Evolutionary conservation across 768 basidiomycete species (phyloP).

Genomic region (Termitomyces sp.): DNA sequence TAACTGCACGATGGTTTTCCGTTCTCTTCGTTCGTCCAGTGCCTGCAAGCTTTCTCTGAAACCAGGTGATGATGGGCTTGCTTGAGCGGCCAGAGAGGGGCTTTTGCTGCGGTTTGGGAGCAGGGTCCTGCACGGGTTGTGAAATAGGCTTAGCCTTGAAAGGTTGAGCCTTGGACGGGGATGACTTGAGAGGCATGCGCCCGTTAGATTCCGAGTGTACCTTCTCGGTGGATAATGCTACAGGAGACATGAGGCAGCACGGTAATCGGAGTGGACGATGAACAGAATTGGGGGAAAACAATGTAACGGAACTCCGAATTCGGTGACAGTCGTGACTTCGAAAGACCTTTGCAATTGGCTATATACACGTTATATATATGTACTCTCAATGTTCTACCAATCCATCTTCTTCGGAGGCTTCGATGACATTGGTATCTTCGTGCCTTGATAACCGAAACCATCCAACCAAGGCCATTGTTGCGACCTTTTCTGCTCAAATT

Average conservation of each 20-base stretch:
- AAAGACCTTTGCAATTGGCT: neutral
- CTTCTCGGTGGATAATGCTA: constrained; percentile 3
- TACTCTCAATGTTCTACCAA: constrained; percentile 45
- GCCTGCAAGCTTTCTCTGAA: constrained; percentile 80
- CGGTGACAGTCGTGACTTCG: neutral
- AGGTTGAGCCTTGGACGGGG: constrained; percentile 18
- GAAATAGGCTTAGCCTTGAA: constrained; percentile 11
- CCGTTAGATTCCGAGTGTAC: constrained; percentile 11
- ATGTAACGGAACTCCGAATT: neutral
- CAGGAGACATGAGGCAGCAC: constrained; percentile 4
- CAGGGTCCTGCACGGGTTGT: constrained; percentile 9
- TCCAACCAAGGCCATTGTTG: constrained; percentile 93
- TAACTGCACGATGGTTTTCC: constrained; percentile 27
- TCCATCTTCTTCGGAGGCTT: constrained; percentile 55
- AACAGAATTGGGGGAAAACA: neutral
- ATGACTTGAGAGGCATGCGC: constrained; percentile 11
- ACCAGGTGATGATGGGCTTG: constrained; percentile 87
- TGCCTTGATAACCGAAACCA: constrained; percentile 85
- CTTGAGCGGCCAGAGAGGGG: constrained; percentile 66
- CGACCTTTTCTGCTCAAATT: constrained; percentile 77
- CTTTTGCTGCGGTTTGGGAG: constrained; percentile 43
- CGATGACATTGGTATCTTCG: constrained; percentile 55
- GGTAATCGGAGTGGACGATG: neutral
- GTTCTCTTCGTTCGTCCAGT: constrained; percentile 52
- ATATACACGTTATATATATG: neutral